phyloP scores from a whole-genome alignment of 2,329 filamentous ascomycete genomes.

The Cyphellophora europaea region DNA sequence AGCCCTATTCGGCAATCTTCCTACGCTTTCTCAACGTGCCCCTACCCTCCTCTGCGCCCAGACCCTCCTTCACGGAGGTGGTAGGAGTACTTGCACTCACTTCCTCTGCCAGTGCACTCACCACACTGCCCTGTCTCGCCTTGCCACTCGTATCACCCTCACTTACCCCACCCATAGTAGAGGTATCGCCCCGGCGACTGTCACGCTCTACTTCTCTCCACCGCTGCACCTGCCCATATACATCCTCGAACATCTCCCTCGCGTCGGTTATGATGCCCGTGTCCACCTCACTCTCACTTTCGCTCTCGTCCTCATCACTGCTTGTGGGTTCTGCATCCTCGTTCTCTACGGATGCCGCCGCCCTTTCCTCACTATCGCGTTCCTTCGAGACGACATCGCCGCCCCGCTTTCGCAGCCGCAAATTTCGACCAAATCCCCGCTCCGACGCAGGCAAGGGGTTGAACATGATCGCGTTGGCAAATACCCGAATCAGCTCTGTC shows the following conservation, averaged over 20 bases:
- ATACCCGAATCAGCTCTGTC: conserved; percentile 90
- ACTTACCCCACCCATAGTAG: not conserved
- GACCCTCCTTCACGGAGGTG: conserved; percentile 4
- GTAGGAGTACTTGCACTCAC: conserved; percentile 1
- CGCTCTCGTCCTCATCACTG: conserved; percentile 10
- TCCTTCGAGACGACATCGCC: conserved; percentile 30
- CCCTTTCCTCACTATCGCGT: conserved; percentile 25
- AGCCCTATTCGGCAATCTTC: conserved; percentile 8
- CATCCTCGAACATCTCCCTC: conserved; percentile 78
- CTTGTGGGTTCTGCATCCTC: conserved; percentile 5
- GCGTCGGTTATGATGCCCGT: conserved; percentile 83
- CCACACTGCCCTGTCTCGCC: conserved; percentile 14
- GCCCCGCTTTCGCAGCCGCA: conserved; percentile 27
- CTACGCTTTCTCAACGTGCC: conserved; percentile 16
- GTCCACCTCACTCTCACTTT: conserved; percentile 55
- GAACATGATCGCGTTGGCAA: conserved; percentile 98
- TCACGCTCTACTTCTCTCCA: conserved; percentile 61
- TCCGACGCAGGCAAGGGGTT: conserved; percentile 63
- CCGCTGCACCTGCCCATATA: conserved; percentile 67
- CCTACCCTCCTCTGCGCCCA: conserved; percentile 1
- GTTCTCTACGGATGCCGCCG: conserved; percentile 25
- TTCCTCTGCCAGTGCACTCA: conserved; percentile 10
- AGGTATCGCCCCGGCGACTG: conserved; percentile 18
- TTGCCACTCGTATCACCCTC: conserved; percentile 5
- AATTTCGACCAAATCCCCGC: conserved; percentile 56